phyloP scores from a whole-genome alignment of 768 basidiomycete genomes.

The Lentinula raphanica region DNA sequence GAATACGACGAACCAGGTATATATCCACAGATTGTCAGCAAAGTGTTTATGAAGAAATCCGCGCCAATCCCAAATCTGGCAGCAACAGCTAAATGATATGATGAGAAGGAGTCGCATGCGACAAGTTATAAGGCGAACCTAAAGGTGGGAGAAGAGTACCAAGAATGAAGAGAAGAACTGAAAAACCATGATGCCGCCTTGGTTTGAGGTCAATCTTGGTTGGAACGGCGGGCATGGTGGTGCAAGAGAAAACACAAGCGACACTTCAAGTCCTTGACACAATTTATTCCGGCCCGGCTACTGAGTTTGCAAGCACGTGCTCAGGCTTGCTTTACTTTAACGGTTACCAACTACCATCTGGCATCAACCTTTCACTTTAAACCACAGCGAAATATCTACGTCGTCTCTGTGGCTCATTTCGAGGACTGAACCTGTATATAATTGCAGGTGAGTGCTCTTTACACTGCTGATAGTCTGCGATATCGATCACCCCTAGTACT shows the following conservation, averaged over 20 bases:
- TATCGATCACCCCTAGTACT: neutral
- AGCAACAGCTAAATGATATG: slow-evolving; percentile 65
- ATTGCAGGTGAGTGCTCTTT: neutral
- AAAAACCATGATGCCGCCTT: slow-evolving; percentile 74
- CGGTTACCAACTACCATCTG: neutral
- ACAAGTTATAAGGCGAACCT: slow-evolving; percentile 41
- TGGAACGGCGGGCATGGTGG: slow-evolving; percentile 31
- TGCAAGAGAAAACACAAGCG: neutral
- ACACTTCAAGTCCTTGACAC: no score
- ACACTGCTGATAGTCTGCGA: neutral
- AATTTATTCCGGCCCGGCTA: neutral
- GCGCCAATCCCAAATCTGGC: slow-evolving; percentile 86
- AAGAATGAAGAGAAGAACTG: slow-evolving; percentile 75
- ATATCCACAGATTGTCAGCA: slow-evolving; percentile 88
- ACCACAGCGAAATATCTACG: no score
- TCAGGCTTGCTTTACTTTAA: neutral
- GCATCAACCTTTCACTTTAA: neutral
- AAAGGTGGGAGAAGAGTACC: slow-evolving; percentile 91
- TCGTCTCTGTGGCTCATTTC: neutral
- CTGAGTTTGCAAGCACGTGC: neutral
- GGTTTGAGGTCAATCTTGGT: slow-evolving; percentile 61
- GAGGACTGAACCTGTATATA: neutral
- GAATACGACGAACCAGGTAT: slow-evolving; percentile 60
- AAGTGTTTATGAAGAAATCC: slow-evolving; percentile 88
- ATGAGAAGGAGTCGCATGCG: slow-evolving; percentile 6